A percentile compares a stretch with the other conserved stretches of the same genome.
phyloP scores from a whole-genome alignment of 78 protist genomes.

The Cavenderia fasciculata region DNA sequence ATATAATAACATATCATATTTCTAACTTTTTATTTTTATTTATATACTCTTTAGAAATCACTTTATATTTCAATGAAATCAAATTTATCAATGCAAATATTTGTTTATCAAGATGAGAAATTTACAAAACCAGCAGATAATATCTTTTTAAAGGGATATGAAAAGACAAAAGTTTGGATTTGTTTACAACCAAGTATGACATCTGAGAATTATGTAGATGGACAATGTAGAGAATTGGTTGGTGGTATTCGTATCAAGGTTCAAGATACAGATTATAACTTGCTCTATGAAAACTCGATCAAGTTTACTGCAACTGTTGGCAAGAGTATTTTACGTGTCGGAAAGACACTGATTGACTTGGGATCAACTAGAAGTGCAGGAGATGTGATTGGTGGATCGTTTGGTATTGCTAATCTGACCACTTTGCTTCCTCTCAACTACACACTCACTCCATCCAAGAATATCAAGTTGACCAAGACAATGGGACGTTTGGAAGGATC shows the following conservation, averaged over 20 bases:
- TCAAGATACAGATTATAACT: slow-evolving; percentile 27
- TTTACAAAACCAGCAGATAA: slow-evolving; percentile 58
- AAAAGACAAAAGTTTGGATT: slow-evolving; percentile 55
- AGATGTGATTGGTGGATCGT: slow-evolving; percentile 22
- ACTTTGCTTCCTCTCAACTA: slow-evolving; percentile 58
- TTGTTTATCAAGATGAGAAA: slow-evolving; percentile 67
- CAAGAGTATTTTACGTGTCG: slow-evolving; percentile 39
- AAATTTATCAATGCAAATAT: slow-evolving; percentile 69
- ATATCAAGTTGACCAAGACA: neutral
- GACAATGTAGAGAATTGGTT: slow-evolving; percentile 78
- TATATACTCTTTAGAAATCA: slow-evolving; percentile 22
- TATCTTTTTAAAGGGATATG: slow-evolving; percentile 37
- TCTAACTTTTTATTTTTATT: neutral
- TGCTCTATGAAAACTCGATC: slow-evolving; percentile 62
- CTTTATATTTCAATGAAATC: slow-evolving; percentile 62
- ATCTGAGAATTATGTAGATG: slow-evolving; percentile 67
- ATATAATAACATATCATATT: neutral
- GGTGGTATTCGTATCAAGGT: slow-evolving; percentile 81
- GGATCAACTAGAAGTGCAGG: slow-evolving; percentile 65
- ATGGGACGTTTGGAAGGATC: slow-evolving; percentile 64
- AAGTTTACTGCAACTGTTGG: slow-evolving; percentile 76
- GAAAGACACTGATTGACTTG: slow-evolving; percentile 48
- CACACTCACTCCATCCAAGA: slow-evolving; percentile 18
- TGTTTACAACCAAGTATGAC: slow-evolving; percentile 75
- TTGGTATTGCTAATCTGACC: slow-evolving; percentile 41